Evolutionary conservation across 2,329 filamentous ascomycete genomes (phyloP).

Genomic region (Leptographium radiaticola): DNA sequence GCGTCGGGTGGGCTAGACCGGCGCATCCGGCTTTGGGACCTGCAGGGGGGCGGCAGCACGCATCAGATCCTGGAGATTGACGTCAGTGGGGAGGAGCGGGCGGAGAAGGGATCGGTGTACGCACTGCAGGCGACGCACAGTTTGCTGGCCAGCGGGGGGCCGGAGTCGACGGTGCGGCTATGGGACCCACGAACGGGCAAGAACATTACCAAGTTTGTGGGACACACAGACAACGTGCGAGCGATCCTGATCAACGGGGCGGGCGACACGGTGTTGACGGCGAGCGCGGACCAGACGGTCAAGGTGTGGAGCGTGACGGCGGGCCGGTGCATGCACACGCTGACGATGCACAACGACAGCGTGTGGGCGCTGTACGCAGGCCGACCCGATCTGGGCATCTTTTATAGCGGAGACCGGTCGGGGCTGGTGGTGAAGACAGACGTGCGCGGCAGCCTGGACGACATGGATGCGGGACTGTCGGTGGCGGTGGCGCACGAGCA

Average conservation of each 20-base stretch:
- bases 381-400: constrained; percentile 71
- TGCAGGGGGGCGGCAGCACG: constrained; percentile 57
- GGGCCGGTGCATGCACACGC: constrained; percentile 90
- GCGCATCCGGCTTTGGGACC: constrained; percentile 86
- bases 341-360: constrained; percentile 98
- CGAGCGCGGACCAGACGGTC: constrained; percentile 90
- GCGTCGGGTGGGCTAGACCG: constrained; percentile 89
- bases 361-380: constrained; percentile 93
- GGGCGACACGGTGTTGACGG: constrained; percentile 84
- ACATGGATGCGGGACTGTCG: constrained; percentile 74
- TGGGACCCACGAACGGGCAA: constrained; percentile 82
- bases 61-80: constrained; percentile 72
- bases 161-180: constrained; percentile 81
- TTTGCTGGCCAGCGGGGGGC: constrained; percentile 82
- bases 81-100: constrained; percentile 66
- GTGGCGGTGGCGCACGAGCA: constrained; percentile 89
- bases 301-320: constrained; percentile 97
- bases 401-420: constrained; percentile 89
- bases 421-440: constrained; percentile 96
- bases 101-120: constrained; percentile 91
- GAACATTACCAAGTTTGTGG: constrained; percentile 89
- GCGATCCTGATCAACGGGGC: constrained; percentile 81
- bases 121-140: constrained; percentile 68
- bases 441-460: constrained; percentile 40
- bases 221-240: constrained; percentile 88